A percentile compares a stretch with the other conserved stretches of the same genome.
phyloP scores from a whole-genome alignment of 768 basidiomycete genomes.

The Austroboletus festivus region DNA sequence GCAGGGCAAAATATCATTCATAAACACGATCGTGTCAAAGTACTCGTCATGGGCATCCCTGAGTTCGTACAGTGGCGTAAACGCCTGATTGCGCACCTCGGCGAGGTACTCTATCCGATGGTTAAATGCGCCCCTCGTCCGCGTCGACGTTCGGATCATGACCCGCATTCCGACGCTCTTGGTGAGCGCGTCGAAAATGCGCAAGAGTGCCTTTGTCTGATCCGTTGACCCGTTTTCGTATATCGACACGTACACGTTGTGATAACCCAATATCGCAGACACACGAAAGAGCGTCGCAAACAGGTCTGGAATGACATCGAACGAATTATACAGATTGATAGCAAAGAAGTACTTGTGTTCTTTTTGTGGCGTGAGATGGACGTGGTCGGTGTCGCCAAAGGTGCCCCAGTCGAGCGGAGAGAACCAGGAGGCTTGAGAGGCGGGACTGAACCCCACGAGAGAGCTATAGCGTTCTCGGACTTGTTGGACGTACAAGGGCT shows the following conservation, averaged over 20 bases:
- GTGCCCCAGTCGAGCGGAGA: slow-evolving; percentile 45
- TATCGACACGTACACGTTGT: slow-evolving; percentile 97
- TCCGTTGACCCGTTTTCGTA: slow-evolving; percentile 99
- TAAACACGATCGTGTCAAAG: slow-evolving; percentile 96
- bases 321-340: slow-evolving; percentile 99
- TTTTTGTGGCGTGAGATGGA: slow-evolving; percentile 39
- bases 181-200: slow-evolving; percentile 92
- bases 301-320: slow-evolving; percentile 96
- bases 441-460: slow-evolving; percentile 74
- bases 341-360: slow-evolving; percentile 99
- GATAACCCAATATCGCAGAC: slow-evolving; percentile 88
- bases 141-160: slow-evolving; percentile 88
- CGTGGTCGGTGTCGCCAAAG: slow-evolving; percentile 41
- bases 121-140: slow-evolving; percentile 93
- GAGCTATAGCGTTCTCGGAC: slow-evolving; percentile 80
- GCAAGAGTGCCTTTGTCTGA: slow-evolving; percentile 94
- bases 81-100: slow-evolving; percentile 98
- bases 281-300: slow-evolving; percentile 96
- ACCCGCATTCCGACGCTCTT: slow-evolving; percentile 88
- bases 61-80: slow-evolving; percentile 92
- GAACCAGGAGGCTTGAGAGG: slow-evolving; percentile 59
- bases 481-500: slow-evolving; percentile 83
- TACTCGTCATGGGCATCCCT: slow-evolving; percentile 89
- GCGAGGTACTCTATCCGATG: slow-evolving; percentile 99
- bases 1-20: slow-evolving; percentile 99